These are phyloP conservation scores for Dioszegia aurantiaca DNA, from an alignment of 768 basidiomycete genomes.

Conservation along the genomic window DNA sequence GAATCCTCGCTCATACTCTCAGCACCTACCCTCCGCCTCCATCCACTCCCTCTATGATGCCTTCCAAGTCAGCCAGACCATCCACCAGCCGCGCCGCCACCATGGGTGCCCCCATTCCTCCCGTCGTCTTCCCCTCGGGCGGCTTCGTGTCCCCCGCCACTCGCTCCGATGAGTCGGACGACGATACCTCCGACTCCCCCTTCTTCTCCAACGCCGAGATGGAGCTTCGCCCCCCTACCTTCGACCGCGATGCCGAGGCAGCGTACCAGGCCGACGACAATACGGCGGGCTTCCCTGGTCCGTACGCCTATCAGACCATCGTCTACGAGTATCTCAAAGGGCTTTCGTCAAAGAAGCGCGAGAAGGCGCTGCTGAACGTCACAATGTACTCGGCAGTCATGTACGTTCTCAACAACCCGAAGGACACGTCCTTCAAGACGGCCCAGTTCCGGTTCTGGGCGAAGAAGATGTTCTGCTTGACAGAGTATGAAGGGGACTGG, in stretches of 20 bases:
- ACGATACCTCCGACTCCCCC: background rate
- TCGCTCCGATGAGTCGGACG: no score
- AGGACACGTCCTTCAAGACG: constrained; percentile 56
- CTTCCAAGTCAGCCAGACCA: no score
- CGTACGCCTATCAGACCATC: constrained; percentile 62
- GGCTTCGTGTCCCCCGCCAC: no score
- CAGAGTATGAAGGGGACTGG: constrained; percentile 29
- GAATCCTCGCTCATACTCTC: no score
- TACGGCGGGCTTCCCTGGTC: constrained; percentile 58
- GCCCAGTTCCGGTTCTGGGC: constrained; percentile 81
- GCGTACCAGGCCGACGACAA: background rate
- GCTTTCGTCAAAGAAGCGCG: constrained; percentile 61
- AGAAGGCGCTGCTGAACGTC: constrained; percentile 72
- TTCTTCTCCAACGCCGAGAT: background rate
- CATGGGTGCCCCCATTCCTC: no score
- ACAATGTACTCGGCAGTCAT: constrained; percentile 69
- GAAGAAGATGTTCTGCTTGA: constrained; percentile 67
- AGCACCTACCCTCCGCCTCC: no score
- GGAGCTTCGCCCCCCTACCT: background rate
- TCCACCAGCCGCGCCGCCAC: no score
- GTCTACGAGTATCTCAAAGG: constrained; percentile 62
- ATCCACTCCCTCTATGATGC: no score
- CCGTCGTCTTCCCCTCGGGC: no score
- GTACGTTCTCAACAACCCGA: constrained; percentile 63
- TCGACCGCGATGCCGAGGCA: background rate